phyloP scores from a whole-genome alignment of 192 early-diverging fungal species.

The Coemansia sp. region DNA sequence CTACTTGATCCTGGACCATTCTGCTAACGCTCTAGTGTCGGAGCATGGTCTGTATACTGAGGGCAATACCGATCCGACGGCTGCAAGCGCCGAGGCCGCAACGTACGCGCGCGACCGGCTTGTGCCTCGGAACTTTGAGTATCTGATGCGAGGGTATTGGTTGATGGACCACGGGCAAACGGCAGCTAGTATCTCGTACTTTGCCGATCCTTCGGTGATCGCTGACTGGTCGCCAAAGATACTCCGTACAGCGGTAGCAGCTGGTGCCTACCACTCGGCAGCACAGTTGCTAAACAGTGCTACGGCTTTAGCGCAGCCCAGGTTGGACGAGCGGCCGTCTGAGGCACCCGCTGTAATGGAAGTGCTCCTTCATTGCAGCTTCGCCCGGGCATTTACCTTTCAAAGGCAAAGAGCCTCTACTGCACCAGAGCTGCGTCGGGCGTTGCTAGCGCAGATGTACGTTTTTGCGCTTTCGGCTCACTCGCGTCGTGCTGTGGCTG shows the following conservation, averaged over 20 bases:
- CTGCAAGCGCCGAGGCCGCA: conserved; percentile 3
- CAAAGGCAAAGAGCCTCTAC: conserved; percentile 21
- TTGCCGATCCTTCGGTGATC: conserved; percentile 45
- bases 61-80: conserved; percentile 6
- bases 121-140: conserved; percentile 46
- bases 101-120: conserved; percentile 24
- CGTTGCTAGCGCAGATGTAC: conserved; percentile 45
- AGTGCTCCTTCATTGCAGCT: conserved; percentile 33
- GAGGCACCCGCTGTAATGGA: conserved; percentile 40
- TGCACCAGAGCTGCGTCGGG: conserved; percentile 19
- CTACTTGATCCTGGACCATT: conserved; percentile 37
- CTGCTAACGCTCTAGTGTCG: conserved; percentile 4
- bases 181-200: conserved; percentile 23
- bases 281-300: conserved; percentile 37
- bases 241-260: conserved; percentile 23
- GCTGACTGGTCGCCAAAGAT: conserved; percentile 49
- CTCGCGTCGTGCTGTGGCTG: conserved; percentile 13
- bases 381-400: conserved; percentile 44
- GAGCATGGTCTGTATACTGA: conserved; percentile 11
- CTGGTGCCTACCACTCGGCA: conserved; percentile 17
- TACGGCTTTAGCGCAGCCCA: conserved; percentile 28
- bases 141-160: conserved; percentile 51
- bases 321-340: conserved; percentile 15
- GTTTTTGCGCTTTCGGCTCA: conserved; percentile 30
- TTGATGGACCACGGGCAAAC: conserved; percentile 50